Conservation (phyloP, 352 stramenopile genomes). For the Globisporangium orthogonon region DNA sequence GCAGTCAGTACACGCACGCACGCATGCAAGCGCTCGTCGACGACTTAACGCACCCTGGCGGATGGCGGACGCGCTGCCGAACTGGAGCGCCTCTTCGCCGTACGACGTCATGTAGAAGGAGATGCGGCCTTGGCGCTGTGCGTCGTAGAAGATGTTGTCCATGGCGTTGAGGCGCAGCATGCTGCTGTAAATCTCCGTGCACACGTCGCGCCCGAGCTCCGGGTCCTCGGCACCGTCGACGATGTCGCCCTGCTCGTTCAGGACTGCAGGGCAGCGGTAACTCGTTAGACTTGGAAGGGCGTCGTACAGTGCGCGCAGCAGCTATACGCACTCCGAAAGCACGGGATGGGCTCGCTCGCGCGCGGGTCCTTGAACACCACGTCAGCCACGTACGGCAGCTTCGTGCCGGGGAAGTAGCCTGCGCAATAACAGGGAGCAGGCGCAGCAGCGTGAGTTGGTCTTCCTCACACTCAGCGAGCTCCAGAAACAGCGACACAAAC, state of each 20-base stretch:
- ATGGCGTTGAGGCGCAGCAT: constrained; percentile 89
- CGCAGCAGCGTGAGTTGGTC: background rate
- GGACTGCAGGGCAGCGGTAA: constrained; percentile 29
- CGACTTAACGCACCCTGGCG: constrained; percentile 20
- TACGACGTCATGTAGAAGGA: constrained; percentile 96
- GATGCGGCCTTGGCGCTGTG: constrained; percentile 96
- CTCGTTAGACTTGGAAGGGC: background rate
- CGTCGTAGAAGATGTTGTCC: constrained; percentile 96
- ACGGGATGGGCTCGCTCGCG: constrained; percentile 78
- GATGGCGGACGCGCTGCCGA: constrained; percentile 92
- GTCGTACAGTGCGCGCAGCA: background rate
- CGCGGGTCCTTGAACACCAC: constrained; percentile 87
- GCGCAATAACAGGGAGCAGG: background rate
- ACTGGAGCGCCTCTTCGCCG: constrained; percentile 95
- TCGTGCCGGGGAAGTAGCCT: constrained; percentile 73
- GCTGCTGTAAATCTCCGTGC: constrained; percentile 83
- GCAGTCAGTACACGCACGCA: background rate
- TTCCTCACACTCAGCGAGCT: too few relatives aligned
- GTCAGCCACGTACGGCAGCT: constrained; percentile 85
- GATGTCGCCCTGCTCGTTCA: constrained; percentile 83
- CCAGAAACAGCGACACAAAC: background rate
- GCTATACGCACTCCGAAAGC: constrained; percentile 84
- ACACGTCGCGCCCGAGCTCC: constrained; percentile 70
- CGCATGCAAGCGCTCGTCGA: too few relatives aligned
- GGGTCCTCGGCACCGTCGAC: constrained; percentile 64